These are phyloP conservation scores for Ocimum tenuiflorum DNA, from an alignment of 257 asterid species.

Conservation along the genomic window DNA sequence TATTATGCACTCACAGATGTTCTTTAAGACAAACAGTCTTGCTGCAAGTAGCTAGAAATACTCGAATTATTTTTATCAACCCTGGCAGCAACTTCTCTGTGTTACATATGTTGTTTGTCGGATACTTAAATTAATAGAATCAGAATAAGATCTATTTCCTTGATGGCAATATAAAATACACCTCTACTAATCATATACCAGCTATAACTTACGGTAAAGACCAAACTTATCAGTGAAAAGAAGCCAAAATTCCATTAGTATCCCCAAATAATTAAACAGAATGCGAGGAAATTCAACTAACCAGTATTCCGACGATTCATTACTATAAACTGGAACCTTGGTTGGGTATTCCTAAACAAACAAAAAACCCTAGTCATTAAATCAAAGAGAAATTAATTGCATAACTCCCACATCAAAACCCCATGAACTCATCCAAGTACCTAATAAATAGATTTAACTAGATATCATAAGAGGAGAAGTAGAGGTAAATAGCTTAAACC, in stretches of 20 bases:
- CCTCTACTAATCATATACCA: not conserved
- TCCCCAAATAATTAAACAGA: constrained; percentile 1
- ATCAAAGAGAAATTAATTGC: not conserved
- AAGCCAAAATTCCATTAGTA: not conserved
- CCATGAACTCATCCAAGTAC: constrained; percentile 14
- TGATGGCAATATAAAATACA: too few relatives aligned
- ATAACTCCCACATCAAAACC: not conserved
- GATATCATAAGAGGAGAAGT: not conserved
- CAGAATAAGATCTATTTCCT: not conserved
- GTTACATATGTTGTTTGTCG: not conserved
- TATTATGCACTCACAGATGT: not conserved
- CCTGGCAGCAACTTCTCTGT: not conserved
- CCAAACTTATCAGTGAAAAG: not conserved
- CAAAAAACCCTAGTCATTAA: not conserved
- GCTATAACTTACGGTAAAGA: not conserved
- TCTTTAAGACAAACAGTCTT: not conserved
- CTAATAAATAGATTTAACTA: not conserved
- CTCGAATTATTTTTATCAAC: not conserved
- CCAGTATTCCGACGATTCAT: constrained; percentile 80
- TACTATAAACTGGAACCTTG: constrained; percentile 81
- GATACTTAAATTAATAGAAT: not conserved
- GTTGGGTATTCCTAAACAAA: constrained; percentile 56
- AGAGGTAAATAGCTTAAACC: not conserved
- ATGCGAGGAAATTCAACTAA: constrained; percentile 23
- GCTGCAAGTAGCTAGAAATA: not conserved